Percentiles rank a stretch among this genome's conserved stretches.
These are phyloP conservation scores for Pinus taeda DNA, from an alignment of 75 land plant genomes.

Conservation along the genomic window DNA sequence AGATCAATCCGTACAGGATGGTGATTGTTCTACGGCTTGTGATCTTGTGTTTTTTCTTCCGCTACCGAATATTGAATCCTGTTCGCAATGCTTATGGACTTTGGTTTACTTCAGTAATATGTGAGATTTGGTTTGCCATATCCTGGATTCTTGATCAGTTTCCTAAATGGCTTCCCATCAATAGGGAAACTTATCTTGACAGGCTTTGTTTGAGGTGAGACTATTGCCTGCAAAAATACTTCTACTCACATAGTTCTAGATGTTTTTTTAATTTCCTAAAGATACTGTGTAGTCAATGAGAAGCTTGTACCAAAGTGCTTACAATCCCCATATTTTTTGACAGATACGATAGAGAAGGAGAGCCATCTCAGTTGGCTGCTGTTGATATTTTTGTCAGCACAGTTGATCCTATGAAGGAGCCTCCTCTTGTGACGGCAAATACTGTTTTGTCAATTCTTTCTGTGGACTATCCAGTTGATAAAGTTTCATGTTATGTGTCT, in stretches of 20 bases:
- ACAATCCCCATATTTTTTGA: neutral
- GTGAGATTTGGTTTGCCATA: conserved; percentile 37
- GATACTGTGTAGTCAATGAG: neutral
- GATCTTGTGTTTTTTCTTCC: conserved; percentile 28
- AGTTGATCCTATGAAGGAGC: conserved; percentile 44
- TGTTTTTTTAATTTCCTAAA: neutral
- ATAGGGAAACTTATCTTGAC: conserved; percentile 31
- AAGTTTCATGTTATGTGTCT: conserved; percentile 60
- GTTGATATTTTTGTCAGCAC: conserved; percentile 43
- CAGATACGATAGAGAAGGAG: conserved; percentile 43
- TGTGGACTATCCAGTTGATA: conserved; percentile 60
- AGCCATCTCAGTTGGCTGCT: conserved; percentile 35
- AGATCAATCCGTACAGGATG: conserved; percentile 33
- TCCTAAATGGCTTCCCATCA: conserved; percentile 33
- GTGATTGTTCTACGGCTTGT: conserved; percentile 27
- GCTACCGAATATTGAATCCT: conserved; percentile 29
- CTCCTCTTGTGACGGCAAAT: conserved; percentile 43
- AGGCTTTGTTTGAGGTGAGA: conserved; percentile 25
- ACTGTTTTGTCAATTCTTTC: conserved; percentile 51
- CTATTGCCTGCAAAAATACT: neutral
- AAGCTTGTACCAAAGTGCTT: neutral
- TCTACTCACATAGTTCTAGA: neutral
- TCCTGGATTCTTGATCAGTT: conserved; percentile 41
- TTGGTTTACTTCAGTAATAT: conserved; percentile 28
- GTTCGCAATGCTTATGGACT: conserved; percentile 23